phyloP scores from a whole-genome alignment of 1,139 yeast species.

The Debaryomycetaceae sp. region DNA sequence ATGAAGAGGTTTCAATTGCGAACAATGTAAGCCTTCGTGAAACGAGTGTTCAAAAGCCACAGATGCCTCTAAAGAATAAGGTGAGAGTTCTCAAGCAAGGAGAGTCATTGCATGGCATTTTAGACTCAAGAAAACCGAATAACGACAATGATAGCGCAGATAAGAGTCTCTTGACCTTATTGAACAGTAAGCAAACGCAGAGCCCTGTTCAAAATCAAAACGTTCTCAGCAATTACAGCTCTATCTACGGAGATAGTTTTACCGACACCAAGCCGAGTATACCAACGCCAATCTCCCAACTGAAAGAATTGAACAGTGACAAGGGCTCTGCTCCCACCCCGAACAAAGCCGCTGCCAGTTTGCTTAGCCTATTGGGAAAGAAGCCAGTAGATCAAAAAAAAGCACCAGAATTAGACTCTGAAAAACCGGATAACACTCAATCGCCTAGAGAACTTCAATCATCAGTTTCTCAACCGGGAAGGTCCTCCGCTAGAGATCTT shows the following conservation, averaged over 20 bases:
- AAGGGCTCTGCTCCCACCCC: background rate
- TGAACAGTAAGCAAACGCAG: conserved; percentile 11
- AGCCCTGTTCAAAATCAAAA: background rate
- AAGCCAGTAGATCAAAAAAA: conserved; percentile 3
- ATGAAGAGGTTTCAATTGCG: background rate
- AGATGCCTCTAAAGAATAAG: conserved; percentile 14
- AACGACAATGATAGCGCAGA: conserved; percentile 3
- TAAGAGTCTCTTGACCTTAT: conserved; percentile 13
- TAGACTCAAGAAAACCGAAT: background rate
- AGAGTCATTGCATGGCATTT: conserved; percentile 18
- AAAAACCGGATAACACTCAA: conserved; percentile 1
- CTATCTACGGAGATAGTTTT: conserved; percentile 7
- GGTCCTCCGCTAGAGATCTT: conserved; percentile 11
- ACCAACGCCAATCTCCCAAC: background rate
- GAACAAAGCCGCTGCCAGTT: conserved; percentile 12
- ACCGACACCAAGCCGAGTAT: background rate
- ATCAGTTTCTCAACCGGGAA: background rate
- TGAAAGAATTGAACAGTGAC: background rate
- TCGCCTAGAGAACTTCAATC: background rate
- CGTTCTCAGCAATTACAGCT: conserved; percentile 3
- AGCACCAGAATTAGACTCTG: background rate
- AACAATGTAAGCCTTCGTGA: background rate
- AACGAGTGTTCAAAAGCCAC: background rate
- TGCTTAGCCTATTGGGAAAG: conserved; percentile 13
- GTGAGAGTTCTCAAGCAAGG: conserved; percentile 30